Percentiles rank a stretch among this genome's conserved stretches.
Evolutionary conservation across 208 protist species (phyloP).

Genomic region (Crithidia bombi): DNA sequence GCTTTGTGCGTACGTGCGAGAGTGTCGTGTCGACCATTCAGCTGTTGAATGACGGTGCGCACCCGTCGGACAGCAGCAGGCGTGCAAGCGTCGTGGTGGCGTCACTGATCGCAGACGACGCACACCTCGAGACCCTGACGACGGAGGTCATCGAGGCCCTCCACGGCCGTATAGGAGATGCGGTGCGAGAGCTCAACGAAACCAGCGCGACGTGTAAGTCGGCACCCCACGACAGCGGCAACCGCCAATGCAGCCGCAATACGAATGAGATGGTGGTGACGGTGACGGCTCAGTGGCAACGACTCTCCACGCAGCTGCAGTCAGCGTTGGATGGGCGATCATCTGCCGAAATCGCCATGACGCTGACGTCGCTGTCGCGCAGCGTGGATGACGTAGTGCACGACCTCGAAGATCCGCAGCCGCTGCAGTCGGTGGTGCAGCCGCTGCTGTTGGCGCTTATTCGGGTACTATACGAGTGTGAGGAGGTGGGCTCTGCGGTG

Average conservation of each 20-base stretch:
- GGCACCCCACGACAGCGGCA: neutral
- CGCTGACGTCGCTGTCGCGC: conserved; percentile 42
- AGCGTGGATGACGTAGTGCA: conserved; percentile 51
- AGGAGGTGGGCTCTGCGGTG: conserved; percentile 54
- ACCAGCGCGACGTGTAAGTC: neutral
- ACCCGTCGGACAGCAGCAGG: neutral
- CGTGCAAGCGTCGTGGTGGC: neutral
- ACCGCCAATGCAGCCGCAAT: too few relatives aligned
- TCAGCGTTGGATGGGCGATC: conserved; percentile 42
- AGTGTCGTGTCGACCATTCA: neutral
- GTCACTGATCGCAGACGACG: conserved; percentile 2
- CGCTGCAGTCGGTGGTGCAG: neutral
- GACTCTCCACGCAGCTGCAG: conserved; percentile 15
- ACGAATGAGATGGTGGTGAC: conserved; percentile 6
- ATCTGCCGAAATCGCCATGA: conserved; percentile 38
- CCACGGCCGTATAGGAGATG: neutral
- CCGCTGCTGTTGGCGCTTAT: conserved; percentile 33
- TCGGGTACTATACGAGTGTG: conserved; percentile 45
- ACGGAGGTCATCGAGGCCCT: neutral
- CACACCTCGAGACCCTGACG: neutral
- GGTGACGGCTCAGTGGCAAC: conserved; percentile 20
- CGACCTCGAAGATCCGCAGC: conserved; percentile 20
- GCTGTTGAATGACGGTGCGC: neutral
- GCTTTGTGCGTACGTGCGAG: neutral
- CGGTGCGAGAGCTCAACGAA: conserved; percentile 1